phyloP scores from a whole-genome alignment of 148 eudicot genomes.

The Tetragonia tetragonoides region DNA sequence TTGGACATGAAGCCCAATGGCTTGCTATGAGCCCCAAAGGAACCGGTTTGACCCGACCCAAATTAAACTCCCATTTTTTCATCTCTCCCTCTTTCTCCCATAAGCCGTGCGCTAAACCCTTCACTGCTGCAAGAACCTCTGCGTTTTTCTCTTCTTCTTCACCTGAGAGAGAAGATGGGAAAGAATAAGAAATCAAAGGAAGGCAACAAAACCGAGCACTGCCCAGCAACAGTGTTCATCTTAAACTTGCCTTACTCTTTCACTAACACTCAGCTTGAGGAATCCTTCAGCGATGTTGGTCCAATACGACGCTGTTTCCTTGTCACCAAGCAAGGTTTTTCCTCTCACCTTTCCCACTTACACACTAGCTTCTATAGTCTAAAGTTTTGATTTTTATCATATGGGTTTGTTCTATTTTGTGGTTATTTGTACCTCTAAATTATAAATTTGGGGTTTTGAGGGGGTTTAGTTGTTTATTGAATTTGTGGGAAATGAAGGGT shows the following conservation, averaged over 20 bases:
- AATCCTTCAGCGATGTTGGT: slow-evolving; percentile 85
- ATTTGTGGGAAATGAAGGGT: background rate
- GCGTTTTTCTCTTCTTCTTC: background rate
- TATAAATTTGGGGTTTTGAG: too few species aligned
- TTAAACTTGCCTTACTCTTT: slow-evolving; percentile 68
- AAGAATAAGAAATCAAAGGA: slow-evolving; percentile 33
- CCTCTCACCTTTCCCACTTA: background rate
- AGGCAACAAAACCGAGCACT: slow-evolving; percentile 40
- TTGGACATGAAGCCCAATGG: too few species aligned
- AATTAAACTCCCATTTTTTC: background rate
- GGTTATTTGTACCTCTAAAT: background rate
- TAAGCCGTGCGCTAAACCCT: slow-evolving; percentile 24
- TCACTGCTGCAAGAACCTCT: background rate
- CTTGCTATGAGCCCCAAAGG: too few species aligned
- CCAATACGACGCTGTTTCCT: slow-evolving; percentile 84
- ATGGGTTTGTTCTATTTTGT: slow-evolving; percentile 9
- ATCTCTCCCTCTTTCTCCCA: background rate
- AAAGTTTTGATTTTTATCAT: background rate
- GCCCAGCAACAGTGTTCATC: slow-evolving; percentile 69
- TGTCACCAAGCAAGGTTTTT: slow-evolving; percentile 80
- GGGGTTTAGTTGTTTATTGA: too few species aligned
- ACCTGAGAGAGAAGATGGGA: slow-evolving; percentile 27
- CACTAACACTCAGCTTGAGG: slow-evolving; percentile 72
- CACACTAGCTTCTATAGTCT: background rate
- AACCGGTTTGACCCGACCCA: background rate